These are phyloP conservation scores for Kluyveromyces starmeri DNA, from an alignment of 805 yeast species.

Conservation along the genomic window DNA sequence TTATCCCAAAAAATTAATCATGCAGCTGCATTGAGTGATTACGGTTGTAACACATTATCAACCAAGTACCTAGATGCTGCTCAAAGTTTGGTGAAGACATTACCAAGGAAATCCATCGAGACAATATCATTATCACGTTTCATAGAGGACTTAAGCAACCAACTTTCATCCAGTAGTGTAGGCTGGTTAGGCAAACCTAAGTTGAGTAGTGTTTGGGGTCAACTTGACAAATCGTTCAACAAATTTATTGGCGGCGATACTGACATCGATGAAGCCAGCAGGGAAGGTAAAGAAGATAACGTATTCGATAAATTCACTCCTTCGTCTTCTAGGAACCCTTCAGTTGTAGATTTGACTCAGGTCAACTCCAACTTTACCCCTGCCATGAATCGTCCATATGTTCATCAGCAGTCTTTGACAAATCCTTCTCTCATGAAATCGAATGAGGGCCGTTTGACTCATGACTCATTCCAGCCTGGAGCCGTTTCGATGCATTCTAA, in stretches of 20 bases:
- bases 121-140: constrained; percentile 29
- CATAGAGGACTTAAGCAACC: constrained; percentile 34
- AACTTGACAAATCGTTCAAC: constrained; percentile 67
- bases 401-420: background rate
- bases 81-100: constrained; percentile 30
- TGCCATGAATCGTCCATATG: constrained; percentile 3
- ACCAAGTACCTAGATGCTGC: constrained; percentile 54
- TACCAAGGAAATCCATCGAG: constrained; percentile 30
- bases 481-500: too few relatives aligned
- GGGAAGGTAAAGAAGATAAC: constrained; percentile 36
- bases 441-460: too few relatives aligned
- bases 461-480: too few relatives aligned
- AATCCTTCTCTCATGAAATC: background rate
- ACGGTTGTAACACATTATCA: constrained; percentile 49
- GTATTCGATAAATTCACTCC: constrained; percentile 69
- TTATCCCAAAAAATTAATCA: constrained; percentile 55
- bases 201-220: constrained; percentile 83
- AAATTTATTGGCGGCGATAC: constrained; percentile 86
- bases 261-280: constrained; percentile 26
- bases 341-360: constrained; percentile 31
- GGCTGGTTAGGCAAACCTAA: constrained; percentile 78
- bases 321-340: constrained; percentile 48
- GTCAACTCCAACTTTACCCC: constrained; percentile 15
- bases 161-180: constrained; percentile 41
- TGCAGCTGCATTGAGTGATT: constrained; percentile 61